phyloP scores from a whole-genome alignment of 192 early-diverging fungal species.

The Podila clonocystis region DNA sequence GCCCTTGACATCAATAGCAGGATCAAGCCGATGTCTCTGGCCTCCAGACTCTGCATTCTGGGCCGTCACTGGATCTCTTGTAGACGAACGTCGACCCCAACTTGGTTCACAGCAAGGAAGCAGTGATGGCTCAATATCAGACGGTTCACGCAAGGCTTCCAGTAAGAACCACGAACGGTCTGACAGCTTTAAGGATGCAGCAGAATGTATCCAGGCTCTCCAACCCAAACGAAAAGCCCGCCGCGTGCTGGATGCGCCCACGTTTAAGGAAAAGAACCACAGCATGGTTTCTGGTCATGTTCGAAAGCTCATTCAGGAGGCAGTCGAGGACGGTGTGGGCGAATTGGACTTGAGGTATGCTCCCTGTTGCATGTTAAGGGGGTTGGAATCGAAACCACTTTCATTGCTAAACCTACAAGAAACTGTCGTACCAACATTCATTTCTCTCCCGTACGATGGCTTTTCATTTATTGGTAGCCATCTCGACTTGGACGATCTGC shows the following conservation, averaged over 20 bases:
- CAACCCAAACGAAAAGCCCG: slow-evolving; percentile 35
- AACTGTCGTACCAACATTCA: neutral
- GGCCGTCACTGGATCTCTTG: slow-evolving; percentile 19
- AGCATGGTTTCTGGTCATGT: slow-evolving; percentile 34
- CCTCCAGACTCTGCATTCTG: slow-evolving; percentile 36
- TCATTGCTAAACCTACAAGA: neutral
- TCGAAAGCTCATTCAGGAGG: slow-evolving; percentile 44
- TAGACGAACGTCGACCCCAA: neutral
- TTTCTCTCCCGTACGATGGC: neutral
- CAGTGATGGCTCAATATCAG: neutral
- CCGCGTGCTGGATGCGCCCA: slow-evolving; percentile 26
- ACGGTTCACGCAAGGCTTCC: neutral
- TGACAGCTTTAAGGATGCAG: slow-evolving; percentile 19
- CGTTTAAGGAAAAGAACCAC: slow-evolving; percentile 30
- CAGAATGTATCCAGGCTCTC: slow-evolving; percentile 10
- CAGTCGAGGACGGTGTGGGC: slow-evolving; percentile 43
- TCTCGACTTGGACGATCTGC: slow-evolving; percentile 40
- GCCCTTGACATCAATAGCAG: slow-evolving; percentile 34
- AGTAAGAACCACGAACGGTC: slow-evolving; percentile 15
- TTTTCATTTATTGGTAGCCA: slow-evolving; percentile 3
- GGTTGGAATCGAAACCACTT: too few species aligned
- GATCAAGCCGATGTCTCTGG: slow-evolving; percentile 43
- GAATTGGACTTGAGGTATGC: slow-evolving; percentile 46
- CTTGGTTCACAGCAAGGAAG: neutral
- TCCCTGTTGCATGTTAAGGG: neutral